Percentiles rank a stretch among this genome's conserved stretches.
phyloP scores from a whole-genome alignment of 169 alveolate species.

The Eimeria zaria region DNA sequence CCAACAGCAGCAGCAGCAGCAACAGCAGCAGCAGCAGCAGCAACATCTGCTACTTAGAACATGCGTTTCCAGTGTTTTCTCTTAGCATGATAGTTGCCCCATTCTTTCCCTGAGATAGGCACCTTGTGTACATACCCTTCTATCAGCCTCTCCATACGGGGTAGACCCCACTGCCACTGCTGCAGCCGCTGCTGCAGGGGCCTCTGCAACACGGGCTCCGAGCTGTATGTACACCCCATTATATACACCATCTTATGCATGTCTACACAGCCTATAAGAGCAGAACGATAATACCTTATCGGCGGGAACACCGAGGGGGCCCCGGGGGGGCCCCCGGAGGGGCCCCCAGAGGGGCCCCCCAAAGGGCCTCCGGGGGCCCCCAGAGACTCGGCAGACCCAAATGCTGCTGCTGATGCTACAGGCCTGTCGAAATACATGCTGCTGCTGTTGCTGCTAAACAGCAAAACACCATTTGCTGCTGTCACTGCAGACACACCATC shows the following conservation, averaged over 20 bases:
- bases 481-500: constrained; percentile 24
- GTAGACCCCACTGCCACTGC: constrained; percentile 77
- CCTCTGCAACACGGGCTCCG: constrained; percentile 58
- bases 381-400: constrained; percentile 30
- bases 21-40: background rate
- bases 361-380: constrained; percentile 19
- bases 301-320: too few species aligned
- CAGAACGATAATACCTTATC: constrained; percentile 50
- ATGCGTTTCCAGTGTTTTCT: constrained; percentile 79
- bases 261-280: constrained; percentile 26
- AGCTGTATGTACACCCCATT: constrained; percentile 48
- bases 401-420: constrained; percentile 36
- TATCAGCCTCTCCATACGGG: constrained; percentile 78
- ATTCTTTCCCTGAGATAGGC: constrained; percentile 84
- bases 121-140: constrained; percentile 81
- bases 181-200: constrained; percentile 80
- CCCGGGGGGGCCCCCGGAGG: too few species aligned
- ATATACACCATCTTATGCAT: background rate
- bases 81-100: constrained; percentile 82
- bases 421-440: constrained; percentile 60
- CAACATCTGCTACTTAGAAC: constrained; percentile 26
- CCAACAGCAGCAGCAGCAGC: background rate
- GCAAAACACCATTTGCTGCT: constrained; percentile 42
- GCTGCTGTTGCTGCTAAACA: constrained; percentile 53
- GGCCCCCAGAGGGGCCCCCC: too few species aligned